A percentile compares a stretch with the other conserved stretches of the same genome.
These are phyloP conservation scores for Nyssa sinensis DNA, from an alignment of 148 eudicot species.

Conservation along the genomic window DNA sequence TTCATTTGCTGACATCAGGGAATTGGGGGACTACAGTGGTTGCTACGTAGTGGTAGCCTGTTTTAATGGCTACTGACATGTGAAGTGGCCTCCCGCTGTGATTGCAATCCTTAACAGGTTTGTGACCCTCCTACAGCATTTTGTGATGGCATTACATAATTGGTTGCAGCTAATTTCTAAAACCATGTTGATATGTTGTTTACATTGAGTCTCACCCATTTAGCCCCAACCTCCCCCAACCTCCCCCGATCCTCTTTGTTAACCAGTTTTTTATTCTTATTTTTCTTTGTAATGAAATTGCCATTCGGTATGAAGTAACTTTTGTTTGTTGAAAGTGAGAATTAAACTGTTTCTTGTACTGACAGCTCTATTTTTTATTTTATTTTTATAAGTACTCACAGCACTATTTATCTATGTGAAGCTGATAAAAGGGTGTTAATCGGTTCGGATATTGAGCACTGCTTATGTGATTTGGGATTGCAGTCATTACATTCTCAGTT, in stretches of 20 bases:
- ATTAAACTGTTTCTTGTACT: not conserved
- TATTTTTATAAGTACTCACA: no score
- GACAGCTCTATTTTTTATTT: not conserved
- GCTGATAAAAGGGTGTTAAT: not conserved
- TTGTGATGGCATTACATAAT: no score
- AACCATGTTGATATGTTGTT: no score
- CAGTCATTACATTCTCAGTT: conserved; percentile 9
- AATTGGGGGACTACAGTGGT: no score
- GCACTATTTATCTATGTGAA: not conserved
- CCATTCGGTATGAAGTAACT: not conserved
- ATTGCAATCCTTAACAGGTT: no score
- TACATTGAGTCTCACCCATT: not conserved
- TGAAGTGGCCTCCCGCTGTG: no score
- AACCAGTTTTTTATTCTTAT: not conserved
- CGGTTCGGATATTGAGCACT: not conserved
- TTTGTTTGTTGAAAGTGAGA: not conserved
- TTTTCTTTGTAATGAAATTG: not conserved
- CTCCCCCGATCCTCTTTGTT: not conserved
- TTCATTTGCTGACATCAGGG: no score
- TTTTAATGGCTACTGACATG: no score
- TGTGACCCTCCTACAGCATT: no score
- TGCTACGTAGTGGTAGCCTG: no score
- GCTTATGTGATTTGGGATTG: conserved; percentile 1
- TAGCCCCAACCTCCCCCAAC: no score
- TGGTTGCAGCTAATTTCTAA: no score